Evolutionary conservation across 352 stramenopile genomes (phyloP).

Genomic region (Phytophthora hibernalis): DNA sequence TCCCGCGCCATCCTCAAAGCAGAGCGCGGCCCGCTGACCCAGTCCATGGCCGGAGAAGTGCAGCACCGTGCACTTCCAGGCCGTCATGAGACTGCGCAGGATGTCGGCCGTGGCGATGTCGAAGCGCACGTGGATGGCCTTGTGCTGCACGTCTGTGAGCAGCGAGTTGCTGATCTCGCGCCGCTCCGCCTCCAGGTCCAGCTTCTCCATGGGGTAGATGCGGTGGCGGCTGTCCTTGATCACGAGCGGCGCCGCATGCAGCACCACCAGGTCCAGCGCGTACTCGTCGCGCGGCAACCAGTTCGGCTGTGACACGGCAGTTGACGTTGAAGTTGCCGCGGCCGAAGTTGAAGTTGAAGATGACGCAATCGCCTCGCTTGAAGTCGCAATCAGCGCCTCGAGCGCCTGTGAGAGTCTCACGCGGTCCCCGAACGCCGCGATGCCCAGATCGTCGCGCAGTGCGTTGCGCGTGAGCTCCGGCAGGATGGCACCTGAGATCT

Average conservation of each 20-base stretch:
- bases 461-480: slow-evolving; percentile 68
- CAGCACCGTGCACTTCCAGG: slow-evolving; percentile 75
- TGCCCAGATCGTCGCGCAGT: slow-evolving; percentile 69
- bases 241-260: slow-evolving; percentile 82
- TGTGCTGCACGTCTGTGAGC: slow-evolving; percentile 74
- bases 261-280: slow-evolving; percentile 77
- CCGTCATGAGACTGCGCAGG: slow-evolving; percentile 80
- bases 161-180: slow-evolving; percentile 75
- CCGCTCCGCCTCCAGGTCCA: slow-evolving; percentile 78
- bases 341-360: neutral
- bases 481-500: slow-evolving; percentile 67
- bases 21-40: slow-evolving; percentile 69
- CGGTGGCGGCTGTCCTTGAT: slow-evolving; percentile 75
- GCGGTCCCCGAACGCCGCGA: slow-evolving; percentile 67
- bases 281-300: slow-evolving; percentile 47
- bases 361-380: slow-evolving; percentile 1
- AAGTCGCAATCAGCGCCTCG: slow-evolving; percentile 46
- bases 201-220: slow-evolving; percentile 87
- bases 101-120: slow-evolving; percentile 82
- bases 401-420: slow-evolving; percentile 66
- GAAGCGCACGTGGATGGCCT: slow-evolving; percentile 79
- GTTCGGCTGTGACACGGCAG: slow-evolving; percentile 7
- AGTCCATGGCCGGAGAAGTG: slow-evolving; percentile 85
- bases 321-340: slow-evolving; percentile 8
- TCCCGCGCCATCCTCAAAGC: slow-evolving; percentile 80